Evolutionary conservation across 2,329 filamentous ascomycete genomes (phyloP), one percentile per base, ranked within the genome.

Genomic region (Huntiella abstrusa): DNA sequence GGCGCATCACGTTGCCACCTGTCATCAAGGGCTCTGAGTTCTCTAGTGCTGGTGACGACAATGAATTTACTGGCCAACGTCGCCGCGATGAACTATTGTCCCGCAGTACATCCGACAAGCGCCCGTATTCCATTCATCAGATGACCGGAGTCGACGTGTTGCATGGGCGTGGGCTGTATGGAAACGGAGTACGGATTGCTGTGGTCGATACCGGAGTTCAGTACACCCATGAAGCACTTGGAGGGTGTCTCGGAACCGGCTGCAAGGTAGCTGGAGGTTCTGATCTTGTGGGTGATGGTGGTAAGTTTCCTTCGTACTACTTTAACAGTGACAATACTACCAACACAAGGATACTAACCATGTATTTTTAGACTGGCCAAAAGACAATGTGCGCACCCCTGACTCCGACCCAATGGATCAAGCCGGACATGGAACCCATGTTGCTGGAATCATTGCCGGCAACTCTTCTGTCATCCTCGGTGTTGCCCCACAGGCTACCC

Each of bases 321-420:
- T n/a, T 33, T 40, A 11, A 8, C 17, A 41, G 13, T 17, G 12
- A 32, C 35, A 37, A 17, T 7, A 28, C 22, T 3, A 28, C 8
- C 6, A 28, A 28, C 1, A 28, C 6, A 28, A 28, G 22, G 22
- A n/a, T 34, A 13, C 36, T 46, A n/a, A 46, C 36, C 19, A 4
- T 11, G 28, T 11, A 6, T 41, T 46, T n/a, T 35, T 33, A 41
- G 48, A 41, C 15, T 48, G 36, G 33, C 48, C 48, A 1, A 41
- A 49, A 15, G 33, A 63, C 63, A 51, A 59, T 54, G 1, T 63
- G 63, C 59, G 47, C 11, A 39, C 44, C 13, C 48, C 51, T 11
- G 48, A 52, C 16, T 43, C 43, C 2, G 68, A 73, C 50, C 74
- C 73, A 3, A 69, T 70, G 53, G 70, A 70, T 51, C 59, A 61